Evolutionary conservation across 2,329 filamentous ascomycete genomes (phyloP).

Genomic region (Ploettnerulaceae sp.): DNA sequence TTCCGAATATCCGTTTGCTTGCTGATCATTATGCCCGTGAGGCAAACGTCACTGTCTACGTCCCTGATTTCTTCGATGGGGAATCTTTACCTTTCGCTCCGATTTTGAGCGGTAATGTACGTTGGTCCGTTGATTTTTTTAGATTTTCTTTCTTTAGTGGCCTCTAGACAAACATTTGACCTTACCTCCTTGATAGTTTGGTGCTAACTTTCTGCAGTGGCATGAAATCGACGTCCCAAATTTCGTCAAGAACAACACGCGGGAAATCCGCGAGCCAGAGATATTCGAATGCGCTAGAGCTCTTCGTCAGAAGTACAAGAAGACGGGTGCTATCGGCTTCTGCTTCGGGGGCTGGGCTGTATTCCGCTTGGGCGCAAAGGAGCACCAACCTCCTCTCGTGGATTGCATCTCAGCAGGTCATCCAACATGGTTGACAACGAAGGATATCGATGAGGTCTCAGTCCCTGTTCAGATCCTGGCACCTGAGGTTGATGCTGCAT

Average conservation of each 20-base stretch:
- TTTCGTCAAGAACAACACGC: slow-evolving; percentile 14
- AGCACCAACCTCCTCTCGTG: slow-evolving; percentile 37
- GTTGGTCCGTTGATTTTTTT: not conserved
- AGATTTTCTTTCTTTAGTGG: not conserved
- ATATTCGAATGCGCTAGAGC: slow-evolving; percentile 18
- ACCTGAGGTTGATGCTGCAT: slow-evolving; percentile 43
- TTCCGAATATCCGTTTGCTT: slow-evolving; percentile 41
- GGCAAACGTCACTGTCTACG: slow-evolving; percentile 42
- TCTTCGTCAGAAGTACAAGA: slow-evolving; percentile 13
- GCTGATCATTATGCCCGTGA: slow-evolving; percentile 44
- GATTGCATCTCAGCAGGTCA: slow-evolving; percentile 22
- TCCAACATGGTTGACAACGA: slow-evolving; percentile 37
- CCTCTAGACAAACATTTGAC: too few species aligned
- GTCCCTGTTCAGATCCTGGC: slow-evolving; percentile 50
- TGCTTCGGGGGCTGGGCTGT: slow-evolving; percentile 24
- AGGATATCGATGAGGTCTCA: slow-evolving; percentile 42
- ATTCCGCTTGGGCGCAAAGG: slow-evolving; percentile 19
- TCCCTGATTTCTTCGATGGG: slow-evolving; percentile 31
- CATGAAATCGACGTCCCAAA: slow-evolving; percentile 31
- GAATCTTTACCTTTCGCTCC: slow-evolving; percentile 14
- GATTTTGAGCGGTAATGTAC: slow-evolving; percentile 7
- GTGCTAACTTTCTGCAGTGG: too few species aligned
- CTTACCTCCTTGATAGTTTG: too few species aligned
- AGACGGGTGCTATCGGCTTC: slow-evolving; percentile 19
- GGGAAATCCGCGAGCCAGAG: slow-evolving; percentile 20